Evolutionary conservation across 345 rosid species (phyloP).

Genomic region (Gossypioides kirkii): DNA sequence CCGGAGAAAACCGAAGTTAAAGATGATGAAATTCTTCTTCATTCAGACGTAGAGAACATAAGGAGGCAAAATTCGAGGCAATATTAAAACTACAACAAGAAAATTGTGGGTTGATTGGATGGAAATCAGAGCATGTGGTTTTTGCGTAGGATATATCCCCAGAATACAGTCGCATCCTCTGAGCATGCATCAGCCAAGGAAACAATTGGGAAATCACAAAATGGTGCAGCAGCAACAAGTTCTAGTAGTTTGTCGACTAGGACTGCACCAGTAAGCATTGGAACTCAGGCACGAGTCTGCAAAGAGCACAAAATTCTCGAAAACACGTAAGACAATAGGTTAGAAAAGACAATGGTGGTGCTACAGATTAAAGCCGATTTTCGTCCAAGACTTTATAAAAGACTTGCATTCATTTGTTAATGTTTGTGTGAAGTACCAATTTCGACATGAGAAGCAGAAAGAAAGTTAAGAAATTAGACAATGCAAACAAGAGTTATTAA

Average conservation of each 20-base stretch:
- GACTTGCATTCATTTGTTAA: background rate
- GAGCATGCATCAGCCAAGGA: conserved; percentile 25
- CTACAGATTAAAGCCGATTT: conserved; percentile 15
- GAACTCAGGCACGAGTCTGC: conserved; percentile 27
- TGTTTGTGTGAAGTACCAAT: background rate
- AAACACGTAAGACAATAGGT: conserved; percentile 41
- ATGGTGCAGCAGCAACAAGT: conserved; percentile 8
- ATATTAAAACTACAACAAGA: conserved; percentile 55
- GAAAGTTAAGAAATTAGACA: background rate
- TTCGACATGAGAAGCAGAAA: too few species aligned
- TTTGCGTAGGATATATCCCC: conserved; percentile 71
- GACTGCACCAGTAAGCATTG: conserved; percentile 21
- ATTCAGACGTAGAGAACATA: conserved; percentile 48
- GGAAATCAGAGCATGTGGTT: conserved; percentile 44
- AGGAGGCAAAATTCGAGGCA: conserved; percentile 59
- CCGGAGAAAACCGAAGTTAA: conserved; percentile 23
- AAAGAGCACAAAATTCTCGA: conserved; percentile 23
- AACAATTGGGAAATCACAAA: conserved; percentile 33
- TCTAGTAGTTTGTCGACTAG: conserved; percentile 32
- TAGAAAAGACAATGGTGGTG: conserved; percentile 25
- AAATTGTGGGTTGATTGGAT: conserved; percentile 61
- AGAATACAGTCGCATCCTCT: conserved; percentile 28
- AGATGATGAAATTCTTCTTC: conserved; percentile 33
- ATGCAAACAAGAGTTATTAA: too few species aligned
- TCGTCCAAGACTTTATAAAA: background rate